Percentiles rank a stretch among this genome's conserved stretches.
phyloP scores from a whole-genome alignment of 2,329 filamentous ascomycete species.

The Alternaria postmessia region DNA sequence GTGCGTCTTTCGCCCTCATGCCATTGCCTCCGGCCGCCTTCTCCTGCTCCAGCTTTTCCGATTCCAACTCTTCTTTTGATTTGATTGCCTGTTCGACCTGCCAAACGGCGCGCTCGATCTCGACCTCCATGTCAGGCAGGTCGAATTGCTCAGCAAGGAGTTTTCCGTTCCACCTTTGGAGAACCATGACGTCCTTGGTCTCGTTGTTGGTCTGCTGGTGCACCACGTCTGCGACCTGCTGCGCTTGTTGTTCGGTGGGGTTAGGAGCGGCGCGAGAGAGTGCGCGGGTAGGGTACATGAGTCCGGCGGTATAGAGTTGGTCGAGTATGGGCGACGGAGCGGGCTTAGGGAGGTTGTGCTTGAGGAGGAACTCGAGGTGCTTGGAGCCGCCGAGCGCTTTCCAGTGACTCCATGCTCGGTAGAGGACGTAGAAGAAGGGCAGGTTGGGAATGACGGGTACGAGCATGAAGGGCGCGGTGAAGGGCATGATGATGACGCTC shows the following conservation, averaged over 20 bases:
- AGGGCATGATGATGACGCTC: conserved; percentile 69
- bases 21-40: conserved; percentile 36
- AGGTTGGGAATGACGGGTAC: conserved; percentile 90
- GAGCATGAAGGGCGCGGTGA: conserved; percentile 81
- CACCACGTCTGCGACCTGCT: conserved; percentile 50
- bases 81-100: conserved; percentile 59
- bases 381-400: conserved; percentile 80
- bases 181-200: conserved; percentile 58
- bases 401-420: conserved; percentile 71
- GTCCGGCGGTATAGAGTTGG: conserved; percentile 70
- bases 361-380: conserved; percentile 81
- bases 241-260: conserved; percentile 50
- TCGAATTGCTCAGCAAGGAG: conserved; percentile 59
- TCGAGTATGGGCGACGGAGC: conserved; percentile 75
- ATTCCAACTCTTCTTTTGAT: conserved; percentile 44
- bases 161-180: conserved; percentile 61
- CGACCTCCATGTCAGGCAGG: conserved; percentile 62
- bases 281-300: conserved; percentile 55
- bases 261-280: conserved; percentile 50
- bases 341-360: conserved; percentile 73
- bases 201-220: conserved; percentile 52
- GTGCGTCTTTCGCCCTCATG: conserved; percentile 38
- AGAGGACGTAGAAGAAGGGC: conserved; percentile 95
- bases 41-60: conserved; percentile 51
- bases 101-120: conserved; percentile 62